Evolutionary conservation across 2,329 filamentous ascomycete genomes (phyloP), one percentile per base, ranked within the genome.

Genomic region (Hypoxylon sp.): DNA sequence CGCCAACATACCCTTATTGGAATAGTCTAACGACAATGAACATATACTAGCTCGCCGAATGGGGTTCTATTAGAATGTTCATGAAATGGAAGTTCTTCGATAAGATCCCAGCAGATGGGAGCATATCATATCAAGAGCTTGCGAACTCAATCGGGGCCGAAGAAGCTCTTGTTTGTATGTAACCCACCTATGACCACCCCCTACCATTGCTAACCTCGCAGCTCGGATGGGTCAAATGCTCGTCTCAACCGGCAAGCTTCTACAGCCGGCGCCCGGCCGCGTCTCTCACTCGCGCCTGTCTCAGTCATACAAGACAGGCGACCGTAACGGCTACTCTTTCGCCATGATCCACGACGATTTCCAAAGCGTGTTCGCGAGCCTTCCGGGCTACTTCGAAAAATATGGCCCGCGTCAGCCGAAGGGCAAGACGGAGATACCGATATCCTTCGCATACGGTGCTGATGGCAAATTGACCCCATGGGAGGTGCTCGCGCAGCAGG

Each of bases 401-500:
- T 77, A 78, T 60, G 76, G 75, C 19, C 69, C 71, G 0, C 60
- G 55, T 7, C 67, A 75, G 45, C 76, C 76, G 1, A 30, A 60
- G 28, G 70, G 71, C 1, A 72, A 71, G 17, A 70, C 38, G 19
- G 69, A 75, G 48, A 69, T 77, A 13, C 76, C 77, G 2, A 51
- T 68, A 9, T 68, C 69, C 13, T 75, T 71, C 46, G 67, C 74
- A 7, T 67, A 69, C 5, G 75, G 75, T 23, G 62, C 57, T 21
- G 75, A 76, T 0, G 71, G 68, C 36, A 36, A 73, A 9, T 36
- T 73, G 57, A 67, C 50, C 17, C 74, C 69, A 52, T 79, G 74
- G 62, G 68, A 74, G 23, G 56, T 77, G 36, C 52, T 79, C 7
- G 68, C 64, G 30, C 63, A 62, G 25, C 56, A 53, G n/a, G 72